Evolutionary conservation across 306 rosid species (phyloP).

Genomic region (Acmispon strigosus): DNA sequence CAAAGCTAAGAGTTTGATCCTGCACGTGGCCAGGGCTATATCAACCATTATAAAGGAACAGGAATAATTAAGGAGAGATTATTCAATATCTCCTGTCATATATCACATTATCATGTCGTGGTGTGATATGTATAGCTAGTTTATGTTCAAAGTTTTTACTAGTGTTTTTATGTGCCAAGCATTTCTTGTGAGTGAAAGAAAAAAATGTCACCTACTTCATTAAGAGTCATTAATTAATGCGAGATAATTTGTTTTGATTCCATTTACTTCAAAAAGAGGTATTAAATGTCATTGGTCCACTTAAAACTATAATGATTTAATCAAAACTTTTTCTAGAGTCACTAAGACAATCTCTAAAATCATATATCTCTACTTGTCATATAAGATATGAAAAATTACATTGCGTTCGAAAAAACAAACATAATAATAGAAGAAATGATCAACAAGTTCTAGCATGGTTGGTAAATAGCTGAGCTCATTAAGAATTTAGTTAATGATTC

Average conservation of each 20-base stretch:
- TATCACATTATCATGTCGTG: neutral
- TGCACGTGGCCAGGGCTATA: neutral
- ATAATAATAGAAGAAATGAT: too few species aligned
- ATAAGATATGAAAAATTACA: too few species aligned
- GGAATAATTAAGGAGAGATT: slow-evolving; percentile 15
- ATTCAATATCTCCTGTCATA: neutral
- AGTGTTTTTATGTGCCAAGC: neutral
- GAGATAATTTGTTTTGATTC: neutral
- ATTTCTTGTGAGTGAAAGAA: neutral
- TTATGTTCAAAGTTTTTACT: neutral
- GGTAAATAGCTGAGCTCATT: too few species aligned
- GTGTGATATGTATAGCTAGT: neutral
- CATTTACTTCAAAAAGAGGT: too few species aligned
- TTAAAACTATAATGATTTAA: too few species aligned
- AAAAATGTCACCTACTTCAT: neutral
- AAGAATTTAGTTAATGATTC: too few species aligned
- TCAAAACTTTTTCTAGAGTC: too few species aligned
- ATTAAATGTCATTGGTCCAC: too few species aligned
- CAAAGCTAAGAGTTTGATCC: slow-evolving; percentile 18
- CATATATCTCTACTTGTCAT: neutral
- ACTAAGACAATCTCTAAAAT: too few species aligned
- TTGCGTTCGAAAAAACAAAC: too few species aligned
- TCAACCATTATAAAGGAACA: neutral
- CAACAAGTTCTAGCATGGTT: too few species aligned
- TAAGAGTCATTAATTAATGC: neutral